Base-by-base conservation (phyloP, 345 rosid species). In the Bretschneidera sinensis region DNA sequence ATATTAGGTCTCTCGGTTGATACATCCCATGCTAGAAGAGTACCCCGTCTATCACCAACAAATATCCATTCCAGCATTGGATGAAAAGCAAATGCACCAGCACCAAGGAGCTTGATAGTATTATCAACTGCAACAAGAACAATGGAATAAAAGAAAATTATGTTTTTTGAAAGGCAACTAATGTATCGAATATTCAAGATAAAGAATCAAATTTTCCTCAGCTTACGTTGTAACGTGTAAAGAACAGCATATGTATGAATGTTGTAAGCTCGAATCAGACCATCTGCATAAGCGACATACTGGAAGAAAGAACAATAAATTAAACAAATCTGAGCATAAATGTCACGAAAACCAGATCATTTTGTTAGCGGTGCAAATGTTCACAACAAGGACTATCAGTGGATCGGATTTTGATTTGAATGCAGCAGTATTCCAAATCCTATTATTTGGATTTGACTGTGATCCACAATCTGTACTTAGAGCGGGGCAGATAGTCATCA, bases 211-310 rank as follows among this genome's bases (percentile, higher is more conserved):
- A 43, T 21, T 47, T 35, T 65, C 48, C 49, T 48, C 49, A 54
- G 75, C 97, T 86, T 69, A 94, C 97, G 81, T 61, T 90, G 97
- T 63, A 94, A 75, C 24, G 99, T 88, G 69, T 94, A 94, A 59
- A 69, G 85, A 72, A 94, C 96, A 60, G 92, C 97, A 79, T 90
- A 94, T 34, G 95, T 77, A 54, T 86, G 92, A 69, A 94, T 90
- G 83, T 86, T 94, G 77, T 94, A 94, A 13, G 99, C 99, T 75
- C 96, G 85, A 69, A 90, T 94, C 76, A 88, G 72, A 65, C 99
- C 99, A 58, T 94, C 99, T 39, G 99, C 92, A 83, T 94, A 94
- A 24, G 99, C 99, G 50, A 94, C 95, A 77, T 88, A 90, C 99
- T 90, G 89, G 60, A 76, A 71, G 54, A 45, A 28, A 48, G 48